phyloP scores from a whole-genome alignment of 2,329 filamentous ascomycete species.

The Diaporthe aspalathi region DNA sequence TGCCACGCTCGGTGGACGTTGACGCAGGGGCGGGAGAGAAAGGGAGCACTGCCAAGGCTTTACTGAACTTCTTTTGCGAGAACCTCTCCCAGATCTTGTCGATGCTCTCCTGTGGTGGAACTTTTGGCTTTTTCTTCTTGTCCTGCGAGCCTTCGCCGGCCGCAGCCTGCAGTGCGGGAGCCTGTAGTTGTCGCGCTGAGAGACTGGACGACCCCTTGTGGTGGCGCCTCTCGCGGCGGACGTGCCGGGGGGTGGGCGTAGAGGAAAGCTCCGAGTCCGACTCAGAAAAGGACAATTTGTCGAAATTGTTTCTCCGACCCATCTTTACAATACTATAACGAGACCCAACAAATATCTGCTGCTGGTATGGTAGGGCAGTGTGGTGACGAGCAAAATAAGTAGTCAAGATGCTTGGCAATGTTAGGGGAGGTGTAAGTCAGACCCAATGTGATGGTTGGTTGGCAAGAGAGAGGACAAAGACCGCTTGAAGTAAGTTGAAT shows the following conservation, averaged over 20 bases:
- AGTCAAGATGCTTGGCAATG: neutral
- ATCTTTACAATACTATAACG: neutral
- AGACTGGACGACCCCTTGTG: conserved; percentile 3
- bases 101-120: conserved; percentile 73
- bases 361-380: no score
- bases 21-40: conserved; percentile 69
- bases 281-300: conserved; percentile 19
- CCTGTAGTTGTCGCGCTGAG: neutral
- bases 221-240: conserved; percentile 23
- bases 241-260: conserved; percentile 5
- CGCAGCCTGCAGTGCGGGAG: conserved; percentile 17
- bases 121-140: conserved; percentile 68
- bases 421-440: no score
- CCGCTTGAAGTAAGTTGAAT: neutral
- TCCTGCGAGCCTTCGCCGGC: conserved; percentile 53
- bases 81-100: conserved; percentile 75
- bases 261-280: conserved; percentile 36
- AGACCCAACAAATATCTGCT: neutral
- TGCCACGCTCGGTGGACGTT: conserved; percentile 63
- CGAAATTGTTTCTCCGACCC: conserved; percentile 30
- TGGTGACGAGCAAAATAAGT: no score
- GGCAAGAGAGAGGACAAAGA: neutral
- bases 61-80: conserved; percentile 70
- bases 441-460: neutral
- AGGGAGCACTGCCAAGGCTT: conserved; percentile 73